Conservation (phyloP, 2,329 filamentous ascomycete species). For the Arthrobotrys sphaeroides region DNA sequence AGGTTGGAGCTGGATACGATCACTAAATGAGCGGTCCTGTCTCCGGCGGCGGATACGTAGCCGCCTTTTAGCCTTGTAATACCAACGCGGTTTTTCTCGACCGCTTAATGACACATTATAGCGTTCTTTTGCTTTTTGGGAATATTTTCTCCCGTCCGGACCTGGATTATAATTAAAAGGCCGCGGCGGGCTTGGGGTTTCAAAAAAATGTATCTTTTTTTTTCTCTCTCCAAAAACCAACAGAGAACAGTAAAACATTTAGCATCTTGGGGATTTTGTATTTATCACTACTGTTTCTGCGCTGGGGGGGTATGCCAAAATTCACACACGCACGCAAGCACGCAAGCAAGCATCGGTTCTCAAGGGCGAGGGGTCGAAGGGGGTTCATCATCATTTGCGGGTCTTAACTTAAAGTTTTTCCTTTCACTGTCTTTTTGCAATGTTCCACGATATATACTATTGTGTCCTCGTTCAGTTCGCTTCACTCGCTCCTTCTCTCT, state of each 20-base stretch:
- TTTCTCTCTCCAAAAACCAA: conserved; percentile 29
- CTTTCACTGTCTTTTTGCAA: conserved; percentile 19
- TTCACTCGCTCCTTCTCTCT: conserved; percentile 33
- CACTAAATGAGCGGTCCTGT: conserved; percentile 59
- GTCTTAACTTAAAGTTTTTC: conserved; percentile 14
- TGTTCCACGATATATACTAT: conserved; percentile 43
- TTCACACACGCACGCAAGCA: conserved; percentile 21
- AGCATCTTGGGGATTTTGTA: conserved; percentile 45
- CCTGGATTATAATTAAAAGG: conserved; percentile 16
- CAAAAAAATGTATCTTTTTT: conserved; percentile 40
- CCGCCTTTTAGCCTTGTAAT: conserved; percentile 26
- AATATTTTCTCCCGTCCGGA: conserved; percentile 22
- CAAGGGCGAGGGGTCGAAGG: conserved; percentile 33
- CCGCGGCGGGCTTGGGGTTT: conserved; percentile 18
- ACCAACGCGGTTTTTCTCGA: conserved; percentile 6
- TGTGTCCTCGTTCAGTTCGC: conserved; percentile 44
- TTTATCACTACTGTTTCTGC: conserved; percentile 30
- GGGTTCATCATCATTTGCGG: conserved; percentile 37
- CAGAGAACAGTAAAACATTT: conserved; percentile 40
- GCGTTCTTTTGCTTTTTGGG: conserved; percentile 39
- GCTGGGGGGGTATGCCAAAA: conserved; percentile 34
- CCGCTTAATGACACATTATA: conserved; percentile 51
- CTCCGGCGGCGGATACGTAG: conserved; percentile 5
- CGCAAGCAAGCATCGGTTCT: conserved; percentile 37
- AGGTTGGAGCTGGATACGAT: conserved; percentile 69